Percentiles rank a stretch among this genome's conserved stretches.
Conservation (phyloP, 108 stramenopile species). For the Nitzschia sp. region DNA sequence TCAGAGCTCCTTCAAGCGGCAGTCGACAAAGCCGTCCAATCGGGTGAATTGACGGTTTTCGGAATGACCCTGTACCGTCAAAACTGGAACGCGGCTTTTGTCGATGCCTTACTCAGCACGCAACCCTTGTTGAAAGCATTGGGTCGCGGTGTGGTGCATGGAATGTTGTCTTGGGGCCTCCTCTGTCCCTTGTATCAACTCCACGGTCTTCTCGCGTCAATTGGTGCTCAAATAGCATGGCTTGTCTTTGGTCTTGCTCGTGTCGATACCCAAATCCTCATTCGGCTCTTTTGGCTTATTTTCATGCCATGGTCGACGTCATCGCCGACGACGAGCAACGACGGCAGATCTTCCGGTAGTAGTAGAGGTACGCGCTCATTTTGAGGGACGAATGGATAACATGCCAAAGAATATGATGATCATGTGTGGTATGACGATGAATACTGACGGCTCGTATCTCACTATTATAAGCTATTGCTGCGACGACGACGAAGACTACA, state of each 20-base stretch:
- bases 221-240: background rate
- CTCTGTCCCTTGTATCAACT: background rate
- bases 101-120: background rate
- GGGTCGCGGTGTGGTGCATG: background rate
- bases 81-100: background rate
- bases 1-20: background rate
- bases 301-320: background rate
- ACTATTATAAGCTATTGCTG: background rate
- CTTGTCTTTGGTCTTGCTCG: background rate
- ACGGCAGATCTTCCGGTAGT: background rate
- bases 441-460: too few relatives aligned
- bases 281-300: background rate
- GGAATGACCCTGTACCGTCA: background rate
- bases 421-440: too few relatives aligned
- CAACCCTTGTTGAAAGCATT: background rate
- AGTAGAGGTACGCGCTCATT: constrained; percentile 3
- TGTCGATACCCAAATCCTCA: constrained; percentile 1
- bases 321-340: background rate
- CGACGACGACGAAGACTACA: background rate
- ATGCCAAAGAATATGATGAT: too few relatives aligned
- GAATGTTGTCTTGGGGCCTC: background rate
- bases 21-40: background rate
- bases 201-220: background rate
- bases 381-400: background rate
- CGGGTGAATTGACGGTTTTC: background rate